Evolutionary conservation across 129 eudicot species (phyloP).

Genomic region (Flaveria linearis): DNA sequence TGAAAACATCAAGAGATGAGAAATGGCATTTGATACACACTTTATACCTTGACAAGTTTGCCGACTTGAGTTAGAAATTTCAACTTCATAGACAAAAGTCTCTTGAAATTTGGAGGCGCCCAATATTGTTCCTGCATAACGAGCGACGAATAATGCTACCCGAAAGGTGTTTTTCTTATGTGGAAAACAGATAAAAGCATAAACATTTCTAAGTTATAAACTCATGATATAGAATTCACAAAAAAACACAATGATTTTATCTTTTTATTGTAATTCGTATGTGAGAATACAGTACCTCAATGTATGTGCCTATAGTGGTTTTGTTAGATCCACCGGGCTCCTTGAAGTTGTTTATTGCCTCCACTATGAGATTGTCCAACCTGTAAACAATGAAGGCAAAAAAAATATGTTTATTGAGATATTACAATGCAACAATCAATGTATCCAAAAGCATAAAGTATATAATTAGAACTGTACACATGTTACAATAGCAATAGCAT

Average conservation of each 20-base stretch:
- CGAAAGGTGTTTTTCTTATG: background rate
- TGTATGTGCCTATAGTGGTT: slow-evolving; percentile 86
- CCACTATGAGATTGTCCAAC: slow-evolving; percentile 93
- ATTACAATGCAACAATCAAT: background rate
- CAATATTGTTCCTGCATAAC: slow-evolving; percentile 78
- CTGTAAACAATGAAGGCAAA: slow-evolving; percentile 41
- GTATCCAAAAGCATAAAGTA: background rate
- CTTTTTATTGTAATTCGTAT: background rate
- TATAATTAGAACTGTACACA: background rate
- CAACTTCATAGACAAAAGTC: slow-evolving; percentile 81
- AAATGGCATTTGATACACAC: background rate
- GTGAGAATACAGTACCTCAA: slow-evolving; percentile 57
- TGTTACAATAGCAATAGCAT: background rate
- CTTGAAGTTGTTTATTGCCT: slow-evolving; percentile 84
- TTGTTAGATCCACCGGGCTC: slow-evolving; percentile 93
- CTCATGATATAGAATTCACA: background rate
- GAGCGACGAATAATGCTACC: slow-evolving; percentile 1
- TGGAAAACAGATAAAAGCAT: background rate
- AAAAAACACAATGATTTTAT: background rate
- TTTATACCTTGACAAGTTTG: slow-evolving; percentile 71
- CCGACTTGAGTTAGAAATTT: slow-evolving; percentile 77
- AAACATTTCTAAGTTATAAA: background rate
- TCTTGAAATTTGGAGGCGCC: slow-evolving; percentile 93
- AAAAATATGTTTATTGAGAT: slow-evolving; percentile 9
- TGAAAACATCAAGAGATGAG: background rate